phyloP scores from a whole-genome alignment of 495 filamentous ascomycete genomes.

The Venustampulla echinocandica region DNA sequence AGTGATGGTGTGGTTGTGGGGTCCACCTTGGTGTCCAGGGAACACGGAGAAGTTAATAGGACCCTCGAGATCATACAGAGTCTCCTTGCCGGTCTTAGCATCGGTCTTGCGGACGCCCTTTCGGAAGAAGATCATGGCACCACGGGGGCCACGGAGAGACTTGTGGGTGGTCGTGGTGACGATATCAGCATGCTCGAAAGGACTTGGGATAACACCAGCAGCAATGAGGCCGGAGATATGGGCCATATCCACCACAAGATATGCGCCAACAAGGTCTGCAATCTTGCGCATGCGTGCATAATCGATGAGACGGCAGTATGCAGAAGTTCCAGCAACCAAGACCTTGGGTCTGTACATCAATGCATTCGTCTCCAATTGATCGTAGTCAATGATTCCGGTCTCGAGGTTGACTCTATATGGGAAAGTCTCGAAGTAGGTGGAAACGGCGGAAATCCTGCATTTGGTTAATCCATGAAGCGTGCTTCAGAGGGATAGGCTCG shows the following conservation, averaged over 20 bases:
- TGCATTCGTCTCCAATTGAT: conserved; percentile 82
- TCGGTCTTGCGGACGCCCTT: conserved; percentile 86
- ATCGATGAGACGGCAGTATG: conserved; percentile 97
- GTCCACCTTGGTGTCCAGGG: conserved; percentile 97
- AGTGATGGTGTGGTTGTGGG: conserved; percentile 99
- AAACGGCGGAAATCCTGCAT: conserved; percentile 90
- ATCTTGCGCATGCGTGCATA: conserved; percentile 96
- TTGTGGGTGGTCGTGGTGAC: conserved; percentile 99
- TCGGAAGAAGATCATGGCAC: conserved; percentile 99
- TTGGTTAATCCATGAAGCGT: conserved; percentile 13
- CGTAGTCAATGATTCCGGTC: conserved; percentile 97
- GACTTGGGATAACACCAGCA: conserved; percentile 86
- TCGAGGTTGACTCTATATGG: conserved; percentile 84
- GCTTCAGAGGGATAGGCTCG: not conserved
- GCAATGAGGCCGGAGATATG: conserved; percentile 97
- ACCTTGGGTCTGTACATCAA: conserved; percentile 92
- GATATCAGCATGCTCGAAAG: conserved; percentile 89
- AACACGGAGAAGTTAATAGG: conserved; percentile 99
- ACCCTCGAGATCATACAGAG: conserved; percentile 84
- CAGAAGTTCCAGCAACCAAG: conserved; percentile 93
- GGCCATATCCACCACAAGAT: conserved; percentile 95
- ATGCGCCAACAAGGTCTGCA: conserved; percentile 86
- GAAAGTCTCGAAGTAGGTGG: conserved; percentile 92
- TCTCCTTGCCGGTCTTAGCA: conserved; percentile 83
- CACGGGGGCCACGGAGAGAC: conserved; percentile 94